Evolutionary conservation across 306 rosid genomes (phyloP).

Genomic region (Oemleria cerasiformis): DNA sequence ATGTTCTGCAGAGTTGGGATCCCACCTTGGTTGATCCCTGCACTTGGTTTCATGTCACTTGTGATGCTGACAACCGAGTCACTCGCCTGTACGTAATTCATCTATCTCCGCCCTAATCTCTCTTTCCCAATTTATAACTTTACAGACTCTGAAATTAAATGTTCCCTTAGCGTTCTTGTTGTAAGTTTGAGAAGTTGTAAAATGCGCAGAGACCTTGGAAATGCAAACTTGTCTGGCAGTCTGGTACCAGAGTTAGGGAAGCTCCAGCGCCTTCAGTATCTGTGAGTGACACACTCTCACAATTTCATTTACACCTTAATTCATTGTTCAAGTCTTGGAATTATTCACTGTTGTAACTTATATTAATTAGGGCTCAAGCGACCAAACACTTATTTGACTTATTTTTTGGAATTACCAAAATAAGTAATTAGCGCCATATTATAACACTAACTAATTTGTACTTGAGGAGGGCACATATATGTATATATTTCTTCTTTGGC

Average conservation of each 20-base stretch:
- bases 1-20: slow-evolving; percentile 81
- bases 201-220: slow-evolving; percentile 73
- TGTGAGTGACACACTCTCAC: slow-evolving; percentile 45
- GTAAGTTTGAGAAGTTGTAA: not conserved
- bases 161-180: not conserved
- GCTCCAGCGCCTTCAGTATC: slow-evolving; percentile 67
- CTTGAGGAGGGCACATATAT: no score
- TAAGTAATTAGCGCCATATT: no score
- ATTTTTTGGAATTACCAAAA: no score
- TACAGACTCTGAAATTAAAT: no score
- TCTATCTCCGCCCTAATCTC: not conserved
- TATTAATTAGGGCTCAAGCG: no score
- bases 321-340: not conserved
- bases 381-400: no score
- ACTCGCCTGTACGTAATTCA: slow-evolving; percentile 54
- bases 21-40: slow-evolving; percentile 88
- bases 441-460: no score
- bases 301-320: no score
- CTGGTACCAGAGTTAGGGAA: slow-evolving; percentile 70
- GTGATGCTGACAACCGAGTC: slow-evolving; percentile 58
- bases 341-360: no score
- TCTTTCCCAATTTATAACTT: not conserved
- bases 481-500: not conserved
- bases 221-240: slow-evolving; percentile 71
- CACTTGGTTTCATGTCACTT: slow-evolving; percentile 91